Conservation (phyloP, 1,284 basidiomycete species). For the Coriolopsis trogii region DNA sequence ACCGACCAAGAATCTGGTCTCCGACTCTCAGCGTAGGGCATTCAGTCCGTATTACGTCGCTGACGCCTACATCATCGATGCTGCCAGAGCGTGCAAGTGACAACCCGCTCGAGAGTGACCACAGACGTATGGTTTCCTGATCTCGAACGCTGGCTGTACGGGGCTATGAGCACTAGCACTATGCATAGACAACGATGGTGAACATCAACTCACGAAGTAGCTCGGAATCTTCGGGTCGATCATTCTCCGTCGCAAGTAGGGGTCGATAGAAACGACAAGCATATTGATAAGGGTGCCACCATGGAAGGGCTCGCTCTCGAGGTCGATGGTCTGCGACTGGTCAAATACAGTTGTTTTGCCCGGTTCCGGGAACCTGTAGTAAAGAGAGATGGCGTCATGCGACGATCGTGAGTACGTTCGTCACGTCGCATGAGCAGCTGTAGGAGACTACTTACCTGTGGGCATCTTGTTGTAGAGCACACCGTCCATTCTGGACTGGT, state of each 20-base stretch:
- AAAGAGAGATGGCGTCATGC: too few species aligned
- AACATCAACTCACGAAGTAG: constrained; percentile 5
- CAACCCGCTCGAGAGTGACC: background rate
- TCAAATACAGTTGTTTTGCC: constrained; percentile 49
- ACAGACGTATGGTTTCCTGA: constrained; percentile 17
- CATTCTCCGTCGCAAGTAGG: constrained; percentile 47
- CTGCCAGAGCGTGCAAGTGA: background rate
- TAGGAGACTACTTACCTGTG: too few species aligned
- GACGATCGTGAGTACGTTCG: too few species aligned
- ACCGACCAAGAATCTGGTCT: constrained; percentile 47
- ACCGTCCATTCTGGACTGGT: background rate
- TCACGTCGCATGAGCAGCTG: too few species aligned
- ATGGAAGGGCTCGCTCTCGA: constrained; percentile 48
- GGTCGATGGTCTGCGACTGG: constrained; percentile 48
- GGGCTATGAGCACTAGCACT: background rate
- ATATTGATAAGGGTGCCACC: constrained; percentile 56
- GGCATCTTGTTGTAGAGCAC: too few species aligned
- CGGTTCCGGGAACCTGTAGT: constrained; percentile 48
- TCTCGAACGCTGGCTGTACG: constrained; percentile 11
- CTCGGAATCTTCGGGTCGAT: constrained; percentile 20
- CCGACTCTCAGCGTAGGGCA: constrained; percentile 39
- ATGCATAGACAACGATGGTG: background rate
- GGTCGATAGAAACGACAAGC: constrained; percentile 50
- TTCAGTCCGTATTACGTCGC: constrained; percentile 48
- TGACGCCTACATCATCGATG: constrained; percentile 38